Percentiles rank a stretch among this genome's conserved stretches.
Conservation (phyloP, 2,329 filamentous ascomycete genomes). For the Cadophora sp. region DNA sequence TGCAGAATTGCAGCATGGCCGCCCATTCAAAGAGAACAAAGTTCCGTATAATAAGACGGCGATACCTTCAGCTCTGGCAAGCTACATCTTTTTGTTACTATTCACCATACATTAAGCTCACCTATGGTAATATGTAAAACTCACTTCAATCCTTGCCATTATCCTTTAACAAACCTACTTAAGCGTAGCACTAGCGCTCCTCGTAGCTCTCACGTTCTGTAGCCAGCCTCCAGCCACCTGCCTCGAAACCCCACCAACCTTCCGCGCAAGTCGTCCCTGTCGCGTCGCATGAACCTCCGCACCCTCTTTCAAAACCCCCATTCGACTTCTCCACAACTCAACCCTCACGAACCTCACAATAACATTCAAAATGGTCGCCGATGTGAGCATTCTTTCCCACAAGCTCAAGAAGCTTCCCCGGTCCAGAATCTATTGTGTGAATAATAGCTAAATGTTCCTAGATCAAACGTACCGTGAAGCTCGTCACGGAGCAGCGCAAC, state of each 20-base stretch:
- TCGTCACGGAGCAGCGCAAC: conserved; percentile 89
- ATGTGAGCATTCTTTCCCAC: conserved; percentile 37
- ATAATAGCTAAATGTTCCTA: conserved; percentile 45
- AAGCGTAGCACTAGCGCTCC: not conserved
- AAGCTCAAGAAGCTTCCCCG: conserved; percentile 1
- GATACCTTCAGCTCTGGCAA: not conserved
- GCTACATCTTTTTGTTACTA: not conserved
- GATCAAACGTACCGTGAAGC: conserved; percentile 87
- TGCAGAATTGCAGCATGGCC: too few species aligned
- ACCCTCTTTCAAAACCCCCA: not conserved
- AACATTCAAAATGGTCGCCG: conserved; percentile 43
- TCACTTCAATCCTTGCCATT: not conserved
- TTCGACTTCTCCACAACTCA: conserved; percentile 13
- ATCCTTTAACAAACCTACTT: not conserved
- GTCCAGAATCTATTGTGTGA: not conserved
- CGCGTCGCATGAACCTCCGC: conserved; percentile 25
- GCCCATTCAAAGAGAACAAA: too few species aligned
- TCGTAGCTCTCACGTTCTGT: not conserved
- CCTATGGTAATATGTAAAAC: too few species aligned
- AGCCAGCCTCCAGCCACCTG: conserved; percentile 12
- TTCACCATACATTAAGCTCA: not conserved
- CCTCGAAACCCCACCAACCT: conserved; percentile 13
- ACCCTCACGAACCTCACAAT: conserved; percentile 16
- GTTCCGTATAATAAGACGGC: not conserved
- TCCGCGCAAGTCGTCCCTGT: conserved; percentile 8